Base-by-base conservation (phyloP, 805 yeast species). In the Sugiyamaella mastotermitis region DNA sequence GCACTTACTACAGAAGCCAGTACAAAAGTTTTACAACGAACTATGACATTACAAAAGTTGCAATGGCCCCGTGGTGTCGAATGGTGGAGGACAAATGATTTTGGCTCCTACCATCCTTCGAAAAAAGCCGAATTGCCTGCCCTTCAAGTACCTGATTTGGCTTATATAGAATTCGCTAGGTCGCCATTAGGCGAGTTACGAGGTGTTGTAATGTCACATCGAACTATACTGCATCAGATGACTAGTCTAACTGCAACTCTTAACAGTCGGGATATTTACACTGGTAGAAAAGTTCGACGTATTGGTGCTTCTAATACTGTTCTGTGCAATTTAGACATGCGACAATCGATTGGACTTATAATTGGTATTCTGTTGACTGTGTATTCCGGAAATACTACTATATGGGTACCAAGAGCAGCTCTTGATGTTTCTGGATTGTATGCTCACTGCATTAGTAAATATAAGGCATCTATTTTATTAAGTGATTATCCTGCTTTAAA, bases 131-230 rank as follows among this genome's bases (percentile, higher is more conserved):
- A 71, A 14, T 70, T 72, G 1, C 85, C 88, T 1, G 75, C 83
- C 0, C 61, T 78, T 31, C 84, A 81, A 48, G 75, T 78, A 1
- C 84, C 88, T 1, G 94, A 85, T 52, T 64, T 92, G 42, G 96
- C 97, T 0, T 92, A 92, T 53, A 88, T 92, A 10, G 98, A 92
- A 61, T 92, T 83, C 54, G 77, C 92, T 0, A 74, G 88, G 49
- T 82, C 94, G 1, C 94, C 97, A 0, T 75, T 83, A 19, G 97
- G 97, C 2, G 94, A 88, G 47, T 62, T 87, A 24, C 69, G 95
- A 41, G 99, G 99, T 13, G 94, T 92, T 24, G 95, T 94, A 1
- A 73, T 92, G 55, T 83, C 92, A 17, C 97, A 92, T 57, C 68
- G 85, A 42, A 87, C 95, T 0, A 74, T 92, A 5, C 71, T 83